These are phyloP conservation scores for Limnanthes douglasii DNA, from an alignment of 345 rosid species.

Conservation along the genomic window DNA sequence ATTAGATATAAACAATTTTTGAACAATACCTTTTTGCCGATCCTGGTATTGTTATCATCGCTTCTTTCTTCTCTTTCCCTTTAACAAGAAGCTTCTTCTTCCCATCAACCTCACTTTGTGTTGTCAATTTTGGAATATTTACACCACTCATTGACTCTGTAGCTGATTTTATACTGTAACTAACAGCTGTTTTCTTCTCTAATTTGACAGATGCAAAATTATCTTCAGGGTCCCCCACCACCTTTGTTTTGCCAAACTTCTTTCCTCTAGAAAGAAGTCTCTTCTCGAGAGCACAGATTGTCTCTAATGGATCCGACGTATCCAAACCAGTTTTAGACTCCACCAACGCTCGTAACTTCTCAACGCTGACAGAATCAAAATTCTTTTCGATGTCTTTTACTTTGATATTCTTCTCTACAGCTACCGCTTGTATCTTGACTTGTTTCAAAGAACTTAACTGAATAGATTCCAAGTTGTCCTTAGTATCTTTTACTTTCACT, in stretches of 20 bases:
- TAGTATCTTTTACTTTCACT: neutral
- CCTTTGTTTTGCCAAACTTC: too few relatives aligned
- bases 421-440: too few relatives aligned
- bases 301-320: slow-evolving; percentile 4
- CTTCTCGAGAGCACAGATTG: slow-evolving; percentile 3
- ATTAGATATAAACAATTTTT: neutral
- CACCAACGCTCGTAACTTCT: slow-evolving; percentile 3
- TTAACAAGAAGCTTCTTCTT: slow-evolving; percentile 11
- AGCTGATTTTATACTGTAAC: too few relatives aligned
- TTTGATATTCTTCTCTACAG: too few relatives aligned
- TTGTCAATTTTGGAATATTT: too few relatives aligned
- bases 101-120: too few relatives aligned
- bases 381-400: slow-evolving; percentile 11
- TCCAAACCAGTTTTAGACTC: slow-evolving; percentile 4
- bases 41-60: slow-evolving; percentile 30
- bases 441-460: too few relatives aligned
- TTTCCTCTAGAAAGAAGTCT: slow-evolving; percentile 12
- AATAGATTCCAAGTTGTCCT: too few relatives aligned
- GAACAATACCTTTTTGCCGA: slow-evolving; percentile 46
- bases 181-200: too few relatives aligned
- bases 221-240: too few relatives aligned
- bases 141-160: too few relatives aligned
- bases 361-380: slow-evolving; percentile 8
- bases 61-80: slow-evolving; percentile 12
- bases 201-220: too few relatives aligned